A percentile compares a stretch with the other conserved stretches of the same genome.
Evolutionary conservation across 208 protist species (phyloP).

Genomic region (Lotmaria passim): DNA sequence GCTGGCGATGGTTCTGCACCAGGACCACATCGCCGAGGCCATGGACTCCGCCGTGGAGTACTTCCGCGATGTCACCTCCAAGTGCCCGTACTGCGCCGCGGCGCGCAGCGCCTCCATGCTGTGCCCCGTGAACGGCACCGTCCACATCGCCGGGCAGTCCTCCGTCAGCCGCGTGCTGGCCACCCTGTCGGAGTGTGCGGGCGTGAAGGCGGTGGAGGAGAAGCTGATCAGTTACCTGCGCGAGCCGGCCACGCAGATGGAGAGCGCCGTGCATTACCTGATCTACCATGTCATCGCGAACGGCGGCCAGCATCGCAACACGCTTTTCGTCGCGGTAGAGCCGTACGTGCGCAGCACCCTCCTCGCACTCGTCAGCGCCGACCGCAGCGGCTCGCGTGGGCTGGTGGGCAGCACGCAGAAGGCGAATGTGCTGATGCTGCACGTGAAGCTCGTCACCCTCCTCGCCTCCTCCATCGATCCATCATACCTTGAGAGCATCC

Average conservation of each 20-base stretch:
- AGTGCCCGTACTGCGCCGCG: slow-evolving; percentile 80
- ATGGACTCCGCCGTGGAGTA: slow-evolving; percentile 82
- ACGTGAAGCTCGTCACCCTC: slow-evolving; percentile 88
- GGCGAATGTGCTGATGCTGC: slow-evolving; percentile 88
- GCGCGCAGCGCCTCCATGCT: slow-evolving; percentile 63
- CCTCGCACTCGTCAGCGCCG: slow-evolving; percentile 70
- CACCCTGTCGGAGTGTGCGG: slow-evolving; percentile 87
- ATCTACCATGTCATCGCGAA: slow-evolving; percentile 85
- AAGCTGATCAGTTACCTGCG: slow-evolving; percentile 78
- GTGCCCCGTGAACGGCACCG: slow-evolving; percentile 79
- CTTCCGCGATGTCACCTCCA: slow-evolving; percentile 72
- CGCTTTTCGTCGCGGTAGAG: slow-evolving; percentile 81
- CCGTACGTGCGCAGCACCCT: slow-evolving; percentile 90
- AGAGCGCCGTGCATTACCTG: slow-evolving; percentile 80
- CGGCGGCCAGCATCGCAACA: slow-evolving; percentile 85
- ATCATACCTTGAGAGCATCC: slow-evolving; percentile 84
- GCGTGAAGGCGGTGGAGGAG: slow-evolving; percentile 69
- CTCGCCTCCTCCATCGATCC: slow-evolving; percentile 75
- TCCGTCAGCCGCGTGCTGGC: slow-evolving; percentile 75
- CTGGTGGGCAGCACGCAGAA: slow-evolving; percentile 81
- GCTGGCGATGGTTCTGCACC: slow-evolving; percentile 90
- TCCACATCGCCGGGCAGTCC: slow-evolving; percentile 77
- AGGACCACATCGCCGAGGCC: slow-evolving; percentile 82
- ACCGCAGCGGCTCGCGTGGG: slow-evolving; percentile 50
- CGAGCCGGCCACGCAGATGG: slow-evolving; percentile 79